Percentiles rank a stretch among this genome's conserved stretches.
phyloP scores from a whole-genome alignment of 345 rosid genomes.

The Salix koriyanagi region DNA sequence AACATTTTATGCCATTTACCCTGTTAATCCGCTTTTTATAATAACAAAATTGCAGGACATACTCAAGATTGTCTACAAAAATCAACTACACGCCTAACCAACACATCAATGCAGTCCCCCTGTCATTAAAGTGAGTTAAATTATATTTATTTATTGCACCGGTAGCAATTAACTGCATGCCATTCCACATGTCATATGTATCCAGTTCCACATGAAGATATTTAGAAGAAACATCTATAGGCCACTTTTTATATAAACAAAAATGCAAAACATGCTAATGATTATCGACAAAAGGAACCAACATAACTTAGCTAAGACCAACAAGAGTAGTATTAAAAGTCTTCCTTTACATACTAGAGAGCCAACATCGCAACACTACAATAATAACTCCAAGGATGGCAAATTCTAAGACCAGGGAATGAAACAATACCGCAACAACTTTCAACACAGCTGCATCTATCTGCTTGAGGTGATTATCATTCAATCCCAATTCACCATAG shows the following conservation, averaged over 20 bases:
- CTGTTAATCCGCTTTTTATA: background rate
- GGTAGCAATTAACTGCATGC: background rate
- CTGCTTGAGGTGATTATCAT: constrained; percentile 76
- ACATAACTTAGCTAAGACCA: background rate
- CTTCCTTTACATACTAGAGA: background rate
- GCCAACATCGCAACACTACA: background rate
- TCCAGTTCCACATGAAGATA: background rate
- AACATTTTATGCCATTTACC: background rate
- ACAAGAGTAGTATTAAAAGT: background rate
- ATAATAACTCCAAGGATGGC: background rate
- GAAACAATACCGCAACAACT: constrained; percentile 63
- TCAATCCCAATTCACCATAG: constrained; percentile 83
- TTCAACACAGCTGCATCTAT: constrained; percentile 65
- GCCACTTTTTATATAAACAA: background rate
- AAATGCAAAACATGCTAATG: background rate
- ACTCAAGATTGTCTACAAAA: background rate
- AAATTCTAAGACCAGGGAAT: constrained; percentile 1
- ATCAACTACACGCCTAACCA: background rate
- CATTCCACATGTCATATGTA: background rate
- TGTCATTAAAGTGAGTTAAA: background rate
- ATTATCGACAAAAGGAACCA: background rate
- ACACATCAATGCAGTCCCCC: background rate
- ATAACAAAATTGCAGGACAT: background rate
- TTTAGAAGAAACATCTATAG: background rate
- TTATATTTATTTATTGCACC: background rate